Conservation (phyloP, 2,329 filamentous ascomycete species). For the Dryadomyces sulphureus region DNA sequence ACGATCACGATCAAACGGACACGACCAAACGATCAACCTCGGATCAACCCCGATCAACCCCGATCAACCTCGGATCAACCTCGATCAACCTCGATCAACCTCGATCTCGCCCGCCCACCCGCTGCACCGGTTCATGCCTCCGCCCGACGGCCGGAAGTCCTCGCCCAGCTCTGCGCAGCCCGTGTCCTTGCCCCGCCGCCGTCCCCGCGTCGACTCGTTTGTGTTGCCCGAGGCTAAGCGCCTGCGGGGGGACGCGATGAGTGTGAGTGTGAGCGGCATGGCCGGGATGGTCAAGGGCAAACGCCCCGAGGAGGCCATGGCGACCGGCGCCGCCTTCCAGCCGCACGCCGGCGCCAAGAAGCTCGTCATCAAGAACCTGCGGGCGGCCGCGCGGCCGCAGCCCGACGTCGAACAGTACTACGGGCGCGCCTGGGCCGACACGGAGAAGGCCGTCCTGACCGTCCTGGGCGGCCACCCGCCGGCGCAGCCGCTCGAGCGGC, state of each 20-base stretch:
- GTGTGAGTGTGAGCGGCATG: conserved; percentile 7
- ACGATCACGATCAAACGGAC: too few species aligned
- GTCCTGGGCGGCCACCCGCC: conserved; percentile 55
- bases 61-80: too few species aligned
- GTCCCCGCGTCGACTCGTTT: background rate
- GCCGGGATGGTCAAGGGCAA: conserved; percentile 20
- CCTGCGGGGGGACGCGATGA: background rate
- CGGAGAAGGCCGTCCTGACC: conserved; percentile 56
- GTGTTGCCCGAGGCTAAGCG: background rate
- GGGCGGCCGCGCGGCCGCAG: conserved; percentile 31
- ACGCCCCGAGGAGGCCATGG: conserved; percentile 15
- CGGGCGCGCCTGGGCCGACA: conserved; percentile 55
- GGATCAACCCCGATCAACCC: too few species aligned
- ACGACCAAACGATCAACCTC: too few species aligned
- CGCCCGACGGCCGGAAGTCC: background rate
- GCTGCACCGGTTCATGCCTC: conserved; percentile 12
- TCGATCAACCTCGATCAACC: too few species aligned
- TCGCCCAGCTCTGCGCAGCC: background rate
- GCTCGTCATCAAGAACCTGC: conserved; percentile 87
- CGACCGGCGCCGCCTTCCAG: conserved; percentile 36
- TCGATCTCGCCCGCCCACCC: too few species aligned
- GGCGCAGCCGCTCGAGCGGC: conserved; percentile 63
- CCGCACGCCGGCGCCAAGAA: conserved; percentile 67
- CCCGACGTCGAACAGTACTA: conserved; percentile 62
- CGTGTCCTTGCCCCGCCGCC: background rate